Evolutionary conservation across 2,329 filamentous ascomycete genomes (phyloP).

Genomic region (Cryphonectria parasitica): DNA sequence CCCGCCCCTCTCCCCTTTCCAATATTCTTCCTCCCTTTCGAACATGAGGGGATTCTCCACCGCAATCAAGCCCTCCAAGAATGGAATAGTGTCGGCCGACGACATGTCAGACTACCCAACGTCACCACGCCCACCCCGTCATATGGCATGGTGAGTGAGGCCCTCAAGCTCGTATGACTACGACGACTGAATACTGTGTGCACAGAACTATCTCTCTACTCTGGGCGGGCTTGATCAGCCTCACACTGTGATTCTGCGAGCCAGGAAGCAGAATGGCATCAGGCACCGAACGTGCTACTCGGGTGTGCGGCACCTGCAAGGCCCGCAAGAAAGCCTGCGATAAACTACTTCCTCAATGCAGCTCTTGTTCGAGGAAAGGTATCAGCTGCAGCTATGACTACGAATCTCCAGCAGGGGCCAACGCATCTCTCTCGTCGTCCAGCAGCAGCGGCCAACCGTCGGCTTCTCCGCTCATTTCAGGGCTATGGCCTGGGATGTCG

Average conservation of each 20-base stretch:
- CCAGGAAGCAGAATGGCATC: not conserved
- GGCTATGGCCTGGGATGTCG: not conserved
- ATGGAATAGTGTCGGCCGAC: not conserved
- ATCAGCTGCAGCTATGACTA: not conserved
- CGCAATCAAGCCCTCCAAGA: not conserved
- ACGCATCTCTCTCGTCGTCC: not conserved
- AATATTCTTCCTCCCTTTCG: not conserved
- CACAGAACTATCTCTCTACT: not conserved
- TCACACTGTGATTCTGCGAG: not conserved
- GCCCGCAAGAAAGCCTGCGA: slow-evolving; percentile 28
- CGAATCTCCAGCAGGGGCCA: not conserved
- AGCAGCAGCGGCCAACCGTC: not conserved
- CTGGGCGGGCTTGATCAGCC: not conserved
- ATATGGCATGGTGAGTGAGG: not conserved
- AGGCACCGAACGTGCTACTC: not conserved
- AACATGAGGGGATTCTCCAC: not conserved
- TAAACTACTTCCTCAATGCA: slow-evolving; percentile 26
- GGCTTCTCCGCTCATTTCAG: not conserved
- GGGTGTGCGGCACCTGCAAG: slow-evolving; percentile 28
- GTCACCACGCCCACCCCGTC: not conserved
- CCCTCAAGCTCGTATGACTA: not conserved
- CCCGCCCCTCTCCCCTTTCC: too few species aligned
- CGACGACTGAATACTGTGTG: not conserved
- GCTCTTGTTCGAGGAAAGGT: slow-evolving; percentile 16
- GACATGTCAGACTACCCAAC: not conserved